Percentiles rank a stretch among this genome's conserved stretches.
phyloP scores from a whole-genome alignment of 2,329 filamentous ascomycete species.

The Penicillium rolfsii region DNA sequence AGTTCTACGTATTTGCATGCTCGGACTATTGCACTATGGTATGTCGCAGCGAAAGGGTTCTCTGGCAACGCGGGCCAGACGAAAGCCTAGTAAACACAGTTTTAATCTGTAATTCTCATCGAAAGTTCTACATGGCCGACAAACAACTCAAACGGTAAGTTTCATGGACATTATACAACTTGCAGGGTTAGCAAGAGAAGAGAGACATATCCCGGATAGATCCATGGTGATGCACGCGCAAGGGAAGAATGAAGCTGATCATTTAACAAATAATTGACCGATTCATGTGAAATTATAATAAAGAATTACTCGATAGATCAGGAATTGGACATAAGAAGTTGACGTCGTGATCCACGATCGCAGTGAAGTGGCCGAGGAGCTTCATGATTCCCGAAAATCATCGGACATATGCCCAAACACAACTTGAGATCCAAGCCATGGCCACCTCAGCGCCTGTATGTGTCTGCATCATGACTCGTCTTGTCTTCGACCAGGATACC shows the following conservation, averaged over 20 bases:
- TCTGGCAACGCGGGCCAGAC: background rate
- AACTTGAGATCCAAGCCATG: conserved; percentile 47
- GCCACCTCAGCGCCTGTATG: conserved; percentile 39
- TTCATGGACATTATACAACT: background rate
- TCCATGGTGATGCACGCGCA: no score
- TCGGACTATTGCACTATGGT: background rate
- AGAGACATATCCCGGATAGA: background rate
- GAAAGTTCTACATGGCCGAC: no score
- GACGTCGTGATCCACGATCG: background rate
- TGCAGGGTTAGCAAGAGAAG: background rate
- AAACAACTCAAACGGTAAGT: no score
- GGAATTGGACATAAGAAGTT: no score
- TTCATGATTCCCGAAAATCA: background rate
- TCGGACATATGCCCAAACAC: conserved; percentile 33
- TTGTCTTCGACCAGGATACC: conserved; percentile 20
- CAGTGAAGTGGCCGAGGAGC: background rate
- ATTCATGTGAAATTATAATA: no score
- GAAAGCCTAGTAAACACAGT: background rate
- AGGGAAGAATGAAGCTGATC: no score
- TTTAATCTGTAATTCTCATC: background rate
- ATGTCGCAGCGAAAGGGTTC: background rate
- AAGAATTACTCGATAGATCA: background rate
- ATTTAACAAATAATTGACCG: no score
- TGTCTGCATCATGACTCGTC: conserved; percentile 37
- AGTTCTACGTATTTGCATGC: background rate